Evolutionary conservation across 75 land plant species (phyloP).

Genomic region (Pinus albicaulis): DNA sequence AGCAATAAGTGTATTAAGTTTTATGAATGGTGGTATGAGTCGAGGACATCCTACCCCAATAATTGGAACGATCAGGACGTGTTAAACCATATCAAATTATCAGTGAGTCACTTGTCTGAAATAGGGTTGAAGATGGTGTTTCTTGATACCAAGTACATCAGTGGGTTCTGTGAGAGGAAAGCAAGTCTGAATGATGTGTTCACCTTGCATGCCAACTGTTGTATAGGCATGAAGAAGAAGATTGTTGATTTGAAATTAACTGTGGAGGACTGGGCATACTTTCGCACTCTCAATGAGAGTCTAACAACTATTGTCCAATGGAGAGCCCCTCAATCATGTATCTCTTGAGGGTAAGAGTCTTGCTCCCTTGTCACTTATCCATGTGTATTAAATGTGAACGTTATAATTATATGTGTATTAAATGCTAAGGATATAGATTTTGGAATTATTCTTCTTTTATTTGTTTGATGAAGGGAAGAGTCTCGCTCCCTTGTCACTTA

Average conservation of each 20-base stretch:
- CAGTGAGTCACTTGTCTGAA: background rate
- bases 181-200: slow-evolving; percentile 22
- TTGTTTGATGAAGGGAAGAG: too few relatives aligned
- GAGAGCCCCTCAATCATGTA: background rate
- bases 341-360: background rate
- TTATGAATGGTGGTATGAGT: slow-evolving; percentile 32
- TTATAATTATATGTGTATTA: too few relatives aligned
- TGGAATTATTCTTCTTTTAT: too few relatives aligned
- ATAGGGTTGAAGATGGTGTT: too few relatives aligned
- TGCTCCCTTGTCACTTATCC: too few relatives aligned
- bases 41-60: slow-evolving; percentile 18
- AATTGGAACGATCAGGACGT: slow-evolving; percentile 30
- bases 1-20: slow-evolving; percentile 26
- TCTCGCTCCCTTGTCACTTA: too few relatives aligned
- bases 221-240: slow-evolving; percentile 30
- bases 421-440: too few relatives aligned
- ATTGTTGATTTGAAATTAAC: slow-evolving; percentile 34
- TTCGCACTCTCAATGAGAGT: background rate
- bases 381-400: too few relatives aligned
- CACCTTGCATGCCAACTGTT: slow-evolving; percentile 45
- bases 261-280: slow-evolving; percentile 40
- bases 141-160: too few relatives aligned
- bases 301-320: too few relatives aligned
- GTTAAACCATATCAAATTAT: background rate
- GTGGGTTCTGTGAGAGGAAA: slow-evolving; percentile 9